These are phyloP conservation scores for Penicillium steckii DNA, from an alignment of 495 filamentous ascomycete species.

Conservation along the genomic window DNA sequence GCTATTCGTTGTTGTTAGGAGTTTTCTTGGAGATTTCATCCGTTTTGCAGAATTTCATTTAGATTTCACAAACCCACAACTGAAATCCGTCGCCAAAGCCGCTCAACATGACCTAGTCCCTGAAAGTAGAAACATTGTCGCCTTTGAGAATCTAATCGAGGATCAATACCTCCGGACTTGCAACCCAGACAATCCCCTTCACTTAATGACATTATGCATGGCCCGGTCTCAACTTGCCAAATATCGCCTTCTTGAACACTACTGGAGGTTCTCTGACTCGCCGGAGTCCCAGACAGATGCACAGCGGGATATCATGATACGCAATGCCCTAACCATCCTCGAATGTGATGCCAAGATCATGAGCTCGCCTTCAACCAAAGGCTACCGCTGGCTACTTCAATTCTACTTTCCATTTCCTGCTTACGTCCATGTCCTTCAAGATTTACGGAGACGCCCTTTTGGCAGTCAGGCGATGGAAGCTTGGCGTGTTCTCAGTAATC, in stretches of 20 bases:
- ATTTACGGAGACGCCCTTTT: conserved; percentile 39
- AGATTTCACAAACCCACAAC: conserved; percentile 46
- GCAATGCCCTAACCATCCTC: conserved; percentile 42
- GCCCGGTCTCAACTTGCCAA: conserved; percentile 45
- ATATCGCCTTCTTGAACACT: conserved; percentile 44
- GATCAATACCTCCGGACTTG: conserved; percentile 47
- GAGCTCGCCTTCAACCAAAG: conserved; percentile 41
- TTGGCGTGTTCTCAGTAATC: conserved; percentile 52
- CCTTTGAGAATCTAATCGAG: conserved; percentile 44
- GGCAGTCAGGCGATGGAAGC: conserved; percentile 26
- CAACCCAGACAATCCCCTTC: conserved; percentile 28
- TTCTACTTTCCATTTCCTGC: conserved; percentile 54
- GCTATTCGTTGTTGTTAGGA: conserved; percentile 49
- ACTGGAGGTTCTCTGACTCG: conserved; percentile 27
- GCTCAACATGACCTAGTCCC: conserved; percentile 8
- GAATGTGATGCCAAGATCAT: conserved; percentile 51
- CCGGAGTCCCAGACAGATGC: conserved; percentile 23
- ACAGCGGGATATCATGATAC: conserved; percentile 36
- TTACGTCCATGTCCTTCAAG: conserved; percentile 49
- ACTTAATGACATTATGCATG: conserved; percentile 50
- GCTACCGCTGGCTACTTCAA: conserved; percentile 44
- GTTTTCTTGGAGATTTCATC: conserved; percentile 47
- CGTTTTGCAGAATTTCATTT: conserved; percentile 48
- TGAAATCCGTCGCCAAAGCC: conserved; percentile 39
- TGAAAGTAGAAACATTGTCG: conserved; percentile 28